These are phyloP conservation scores for Actinomortierella wolfii DNA, from an alignment of 371 early-diverging fungal genomes.

Conservation along the genomic window DNA sequence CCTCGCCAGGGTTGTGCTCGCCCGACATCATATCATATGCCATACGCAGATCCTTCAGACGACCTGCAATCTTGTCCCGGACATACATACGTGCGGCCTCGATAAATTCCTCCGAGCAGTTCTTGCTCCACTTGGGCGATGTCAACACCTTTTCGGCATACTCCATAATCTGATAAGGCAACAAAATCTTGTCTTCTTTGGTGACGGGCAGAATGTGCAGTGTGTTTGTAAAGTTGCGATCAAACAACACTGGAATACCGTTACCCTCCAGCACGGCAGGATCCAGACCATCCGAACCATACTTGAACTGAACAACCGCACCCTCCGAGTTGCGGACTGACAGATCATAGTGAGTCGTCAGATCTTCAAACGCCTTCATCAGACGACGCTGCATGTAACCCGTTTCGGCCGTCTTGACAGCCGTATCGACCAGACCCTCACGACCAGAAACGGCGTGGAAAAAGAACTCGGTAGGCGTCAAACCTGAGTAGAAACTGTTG, in stretches of 20 bases:
- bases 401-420: slow-evolving; percentile 99
- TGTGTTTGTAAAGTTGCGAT: slow-evolving; percentile 77
- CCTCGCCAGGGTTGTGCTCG: slow-evolving; percentile 61
- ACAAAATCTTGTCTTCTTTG: slow-evolving; percentile 45
- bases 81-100: slow-evolving; percentile 60
- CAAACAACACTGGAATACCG: slow-evolving; percentile 89
- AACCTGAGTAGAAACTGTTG: slow-evolving; percentile 96
- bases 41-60: slow-evolving; percentile 52
- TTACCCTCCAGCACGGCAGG: slow-evolving; percentile 95
- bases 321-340: slow-evolving; percentile 97
- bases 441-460: slow-evolving; percentile 99
- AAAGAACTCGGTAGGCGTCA: slow-evolving; percentile 96
- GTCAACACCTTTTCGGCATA: slow-evolving; percentile 56
- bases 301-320: slow-evolving; percentile 93
- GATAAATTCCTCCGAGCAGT: slow-evolving; percentile 73
- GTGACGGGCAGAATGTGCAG: slow-evolving; percentile 45
- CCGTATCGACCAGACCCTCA: slow-evolving; percentile 99
- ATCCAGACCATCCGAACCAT: slow-evolving; percentile 99
- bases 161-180: slow-evolving; percentile 77
- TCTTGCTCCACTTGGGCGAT: slow-evolving; percentile 60
- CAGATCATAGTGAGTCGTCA: slow-evolving; percentile 93
- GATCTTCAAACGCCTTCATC: slow-evolving; percentile 99
- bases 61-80: slow-evolving; percentile 57
- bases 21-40: slow-evolving; percentile 57
- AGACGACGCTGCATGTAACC: slow-evolving; percentile 99